Percentiles rank a stretch among this genome's conserved stretches.
phyloP scores from a whole-genome alignment of 202 grass and related monocot genomes.

The Bolboschoenoplectus hybrid region DNA sequence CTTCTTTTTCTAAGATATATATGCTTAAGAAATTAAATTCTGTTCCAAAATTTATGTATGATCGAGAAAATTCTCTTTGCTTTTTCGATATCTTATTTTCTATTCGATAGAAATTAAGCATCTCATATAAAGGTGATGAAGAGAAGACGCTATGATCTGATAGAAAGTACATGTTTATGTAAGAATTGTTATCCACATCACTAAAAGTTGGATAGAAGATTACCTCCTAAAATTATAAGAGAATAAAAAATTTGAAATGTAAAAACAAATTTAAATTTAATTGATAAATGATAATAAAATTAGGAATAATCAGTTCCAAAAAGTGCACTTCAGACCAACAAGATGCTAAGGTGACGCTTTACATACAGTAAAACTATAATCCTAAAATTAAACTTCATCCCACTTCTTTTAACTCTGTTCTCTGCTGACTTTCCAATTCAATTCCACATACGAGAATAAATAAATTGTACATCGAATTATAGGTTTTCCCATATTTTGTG shows the following conservation, averaged over 20 bases:
- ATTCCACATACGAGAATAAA: not conserved
- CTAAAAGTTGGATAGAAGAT: too few relatives aligned
- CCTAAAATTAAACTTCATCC: not conserved
- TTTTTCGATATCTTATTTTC: not conserved
- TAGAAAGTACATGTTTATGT: not conserved
- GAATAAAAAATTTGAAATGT: not conserved
- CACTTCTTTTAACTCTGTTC: not conserved
- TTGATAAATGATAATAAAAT: not conserved
- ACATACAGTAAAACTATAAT: not conserved
- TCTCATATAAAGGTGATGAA: not conserved
- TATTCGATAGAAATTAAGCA: not conserved
- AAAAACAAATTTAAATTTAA: not conserved
- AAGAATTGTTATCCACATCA: not conserved
- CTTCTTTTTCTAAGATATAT: not conserved
- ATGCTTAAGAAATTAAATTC: not conserved
- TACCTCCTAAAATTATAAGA: too few relatives aligned
- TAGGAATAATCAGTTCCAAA: not conserved
- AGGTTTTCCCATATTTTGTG: not conserved
- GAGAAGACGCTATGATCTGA: not conserved
- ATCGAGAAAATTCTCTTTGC: not conserved
- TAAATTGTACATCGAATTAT: not conserved
- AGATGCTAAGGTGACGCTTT: not conserved
- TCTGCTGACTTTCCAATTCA: not conserved
- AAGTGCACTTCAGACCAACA: not conserved
- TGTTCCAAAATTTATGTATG: constrained; percentile 2